These are phyloP conservation scores for Alternaria dauci DNA, from an alignment of 2,329 filamentous ascomycete genomes.

Conservation along the genomic window DNA sequence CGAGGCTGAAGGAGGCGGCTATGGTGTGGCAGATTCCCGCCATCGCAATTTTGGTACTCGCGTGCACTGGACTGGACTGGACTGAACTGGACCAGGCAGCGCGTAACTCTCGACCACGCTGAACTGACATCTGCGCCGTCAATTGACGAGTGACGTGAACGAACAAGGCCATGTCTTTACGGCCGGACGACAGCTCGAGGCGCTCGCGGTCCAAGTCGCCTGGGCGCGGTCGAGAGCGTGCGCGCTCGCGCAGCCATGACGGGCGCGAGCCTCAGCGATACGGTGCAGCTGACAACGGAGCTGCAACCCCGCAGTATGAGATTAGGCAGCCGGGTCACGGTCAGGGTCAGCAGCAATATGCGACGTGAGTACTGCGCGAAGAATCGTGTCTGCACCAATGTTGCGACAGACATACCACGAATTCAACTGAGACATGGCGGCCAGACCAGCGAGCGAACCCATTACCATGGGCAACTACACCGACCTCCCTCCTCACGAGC, in stretches of 20 bases:
- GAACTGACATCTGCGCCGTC: slow-evolving; percentile 1
- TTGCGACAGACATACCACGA: slow-evolving; percentile 11
- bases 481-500: slow-evolving; percentile 56
- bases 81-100: not conserved
- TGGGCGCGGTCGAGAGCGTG: slow-evolving; percentile 48
- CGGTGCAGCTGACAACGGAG: slow-evolving; percentile 36
- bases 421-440: slow-evolving; percentile 43
- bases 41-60: slow-evolving; percentile 28
- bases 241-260: slow-evolving; percentile 52
- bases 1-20: slow-evolving; percentile 19
- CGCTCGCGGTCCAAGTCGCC: slow-evolving; percentile 56
- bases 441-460: slow-evolving; percentile 42
- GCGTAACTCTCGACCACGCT: slow-evolving; percentile 8
- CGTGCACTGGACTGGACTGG: slow-evolving; percentile 4
- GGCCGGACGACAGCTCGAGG: slow-evolving; percentile 52
- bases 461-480: slow-evolving; percentile 57
- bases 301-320: slow-evolving; percentile 51
- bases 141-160: not conserved
- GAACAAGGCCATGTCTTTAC: slow-evolving; percentile 49
- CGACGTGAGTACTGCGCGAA: slow-evolving; percentile 40
- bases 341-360: slow-evolving; percentile 31
- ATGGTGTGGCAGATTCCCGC: slow-evolving; percentile 25
- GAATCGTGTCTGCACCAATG: not conserved
- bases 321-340: slow-evolving; percentile 48
- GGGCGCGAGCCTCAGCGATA: slow-evolving; percentile 48